These are phyloP conservation scores for Carex sylvatica DNA, from an alignment of 202 grass and related monocot genomes.

Conservation along the genomic window DNA sequence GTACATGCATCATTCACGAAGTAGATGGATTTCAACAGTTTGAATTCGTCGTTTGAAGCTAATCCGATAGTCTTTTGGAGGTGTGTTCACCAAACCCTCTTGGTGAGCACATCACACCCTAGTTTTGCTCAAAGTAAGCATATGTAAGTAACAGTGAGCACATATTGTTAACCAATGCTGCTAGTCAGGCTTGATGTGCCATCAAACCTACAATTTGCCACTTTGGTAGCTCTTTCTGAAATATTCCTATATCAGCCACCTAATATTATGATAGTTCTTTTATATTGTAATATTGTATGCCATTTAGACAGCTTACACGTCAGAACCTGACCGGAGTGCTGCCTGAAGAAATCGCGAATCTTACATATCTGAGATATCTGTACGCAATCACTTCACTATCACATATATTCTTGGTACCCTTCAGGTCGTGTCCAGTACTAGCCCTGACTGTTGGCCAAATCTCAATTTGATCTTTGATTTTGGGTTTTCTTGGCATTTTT, in stretches of 20 bases:
- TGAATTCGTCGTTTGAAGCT: too few species aligned
- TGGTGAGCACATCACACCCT: too few species aligned
- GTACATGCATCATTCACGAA: too few species aligned
- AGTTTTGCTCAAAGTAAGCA: neutral
- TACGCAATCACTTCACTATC: slow-evolving; percentile 36
- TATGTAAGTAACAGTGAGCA: neutral
- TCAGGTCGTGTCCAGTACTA: neutral
- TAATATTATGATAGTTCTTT: slow-evolving; percentile 6
- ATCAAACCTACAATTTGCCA: neutral
- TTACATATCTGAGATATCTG: slow-evolving; percentile 65
- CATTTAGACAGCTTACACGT: slow-evolving; percentile 52
- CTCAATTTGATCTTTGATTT: neutral
- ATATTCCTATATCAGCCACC: neutral
- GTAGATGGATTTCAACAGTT: too few species aligned
- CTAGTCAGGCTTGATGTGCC: neutral
- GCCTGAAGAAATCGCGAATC: slow-evolving; percentile 70
- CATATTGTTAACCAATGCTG: neutral
- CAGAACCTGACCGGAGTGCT: slow-evolving; percentile 70
- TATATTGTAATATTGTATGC: slow-evolving; percentile 20
- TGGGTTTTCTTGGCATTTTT: neutral
- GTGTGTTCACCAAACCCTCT: too few species aligned
- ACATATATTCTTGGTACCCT: slow-evolving; percentile 25
- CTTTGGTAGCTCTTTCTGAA: neutral
- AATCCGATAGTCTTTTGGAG: too few species aligned
- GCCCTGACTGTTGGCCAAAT: neutral